These are phyloP conservation scores for Diutina pseudorugosa DNA, from an alignment of 1,139 yeast species.

Conservation along the genomic window DNA sequence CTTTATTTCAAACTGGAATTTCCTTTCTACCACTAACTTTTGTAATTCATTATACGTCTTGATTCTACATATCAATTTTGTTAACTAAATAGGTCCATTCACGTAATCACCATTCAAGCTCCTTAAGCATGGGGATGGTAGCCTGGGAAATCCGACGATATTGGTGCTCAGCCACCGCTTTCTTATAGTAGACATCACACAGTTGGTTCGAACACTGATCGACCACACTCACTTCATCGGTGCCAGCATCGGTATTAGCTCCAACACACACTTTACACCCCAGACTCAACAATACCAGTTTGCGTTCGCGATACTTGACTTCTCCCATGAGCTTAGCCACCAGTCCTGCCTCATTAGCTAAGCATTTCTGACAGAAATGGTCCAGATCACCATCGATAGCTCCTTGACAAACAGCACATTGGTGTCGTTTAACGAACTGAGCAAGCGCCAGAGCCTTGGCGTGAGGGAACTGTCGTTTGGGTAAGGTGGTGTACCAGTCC, in stretches of 20 bases:
- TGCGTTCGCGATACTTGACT: background rate
- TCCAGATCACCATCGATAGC: background rate
- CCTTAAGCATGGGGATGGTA: background rate
- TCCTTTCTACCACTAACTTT: too few relatives aligned
- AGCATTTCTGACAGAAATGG: background rate
- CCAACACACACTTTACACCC: background rate
- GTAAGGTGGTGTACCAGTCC: constrained; percentile 70
- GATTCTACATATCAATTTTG: too few relatives aligned
- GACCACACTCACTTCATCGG: background rate
- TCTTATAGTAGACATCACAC: background rate
- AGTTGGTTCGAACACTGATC: background rate
- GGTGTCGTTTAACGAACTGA: background rate
- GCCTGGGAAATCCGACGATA: background rate
- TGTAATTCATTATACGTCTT: too few relatives aligned
- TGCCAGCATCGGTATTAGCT: background rate
- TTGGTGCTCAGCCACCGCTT: background rate
- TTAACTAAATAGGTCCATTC: too few relatives aligned
- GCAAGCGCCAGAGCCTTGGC: background rate
- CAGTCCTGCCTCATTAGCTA: background rate
- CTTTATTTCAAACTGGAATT: too few relatives aligned
- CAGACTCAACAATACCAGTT: background rate
- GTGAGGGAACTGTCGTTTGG: constrained; percentile 17
- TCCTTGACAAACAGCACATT: background rate
- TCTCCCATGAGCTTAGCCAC: background rate
- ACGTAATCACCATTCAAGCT: background rate